Evolutionary conservation across 495 filamentous ascomycete species (phyloP).

Genomic region (Penicillium fimorum): DNA sequence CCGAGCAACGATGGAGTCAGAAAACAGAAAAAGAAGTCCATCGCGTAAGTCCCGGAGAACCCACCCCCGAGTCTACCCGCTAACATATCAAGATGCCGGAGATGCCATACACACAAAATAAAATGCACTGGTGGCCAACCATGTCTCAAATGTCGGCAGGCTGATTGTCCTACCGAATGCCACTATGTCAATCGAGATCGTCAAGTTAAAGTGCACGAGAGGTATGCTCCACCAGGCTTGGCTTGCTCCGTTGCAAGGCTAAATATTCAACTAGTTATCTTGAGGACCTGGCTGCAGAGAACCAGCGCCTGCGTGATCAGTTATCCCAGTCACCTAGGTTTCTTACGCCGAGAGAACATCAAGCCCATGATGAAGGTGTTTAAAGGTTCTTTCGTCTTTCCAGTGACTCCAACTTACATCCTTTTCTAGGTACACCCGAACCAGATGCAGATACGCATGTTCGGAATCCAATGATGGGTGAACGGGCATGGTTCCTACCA

Average conservation of each 20-base stretch:
- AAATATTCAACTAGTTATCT: conserved; percentile 23
- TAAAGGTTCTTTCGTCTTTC: not conserved
- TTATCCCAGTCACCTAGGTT: conserved; percentile 16
- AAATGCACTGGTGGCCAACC: conserved; percentile 40
- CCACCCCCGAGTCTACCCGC: not conserved
- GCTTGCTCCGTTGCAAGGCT: not conserved
- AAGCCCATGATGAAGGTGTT: conserved; percentile 6
- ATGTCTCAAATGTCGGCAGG: conserved; percentile 30
- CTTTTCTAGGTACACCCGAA: conserved; percentile 1
- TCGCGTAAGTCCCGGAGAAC: conserved; percentile 21
- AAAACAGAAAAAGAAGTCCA: conserved; percentile 30
- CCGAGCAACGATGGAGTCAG: conserved; percentile 8
- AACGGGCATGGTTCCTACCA: conserved; percentile 36
- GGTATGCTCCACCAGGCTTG: conserved; percentile 16
- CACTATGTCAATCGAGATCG: conserved; percentile 36
- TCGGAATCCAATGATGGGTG: conserved; percentile 32
- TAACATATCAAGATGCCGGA: conserved; percentile 27
- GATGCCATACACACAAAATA: conserved; percentile 40
- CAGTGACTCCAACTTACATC: not conserved
- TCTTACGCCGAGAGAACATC: not conserved
- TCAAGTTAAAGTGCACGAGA: conserved; percentile 35
- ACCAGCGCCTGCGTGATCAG: conserved; percentile 23
- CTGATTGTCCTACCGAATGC: conserved; percentile 28
- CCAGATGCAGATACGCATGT: conserved; percentile 19
- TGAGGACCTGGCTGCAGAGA: conserved; percentile 27